Evolutionary conservation across 352 stramenopile species (phyloP), one percentile per base, ranked within the genome.

Genomic region (Halophytophthora polymorphica): DNA sequence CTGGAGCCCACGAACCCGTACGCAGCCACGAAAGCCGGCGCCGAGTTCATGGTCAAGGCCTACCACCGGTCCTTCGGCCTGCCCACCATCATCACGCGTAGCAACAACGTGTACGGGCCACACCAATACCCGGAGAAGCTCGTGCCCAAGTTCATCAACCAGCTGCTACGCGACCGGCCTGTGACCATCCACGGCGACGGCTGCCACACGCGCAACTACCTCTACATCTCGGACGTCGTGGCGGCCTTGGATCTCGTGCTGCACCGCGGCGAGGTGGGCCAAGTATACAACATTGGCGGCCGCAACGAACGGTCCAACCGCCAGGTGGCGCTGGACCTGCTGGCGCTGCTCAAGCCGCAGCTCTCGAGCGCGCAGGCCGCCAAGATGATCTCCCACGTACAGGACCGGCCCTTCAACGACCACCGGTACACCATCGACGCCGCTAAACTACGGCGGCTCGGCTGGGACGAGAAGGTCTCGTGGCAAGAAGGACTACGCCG

Each of bases 41-140:
- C 97, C 2, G 96, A 99, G 70, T 98, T 99, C 59, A 77, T 99
- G 23, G 96, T 98, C 53, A 98, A 98, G 71, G 85, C 77, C 25
- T 96, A 93, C 52, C 71, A 90, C 21, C 83, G 88, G 10, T 98
- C 89, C 28, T 99, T 98, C 80, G 86, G 95, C 14, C 69, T 99
- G 21, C 95, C 95, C 10, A 92, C 90, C 36, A 93, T 99, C 58
- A 99, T 99, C 65, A 99, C 96, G 31, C 84, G 97, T 49, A 97
- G 95, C 49, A 99, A 99, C 76, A 99, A 99, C 71, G 96, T 99
- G 23, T 99, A 98, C 58, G 96, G 97, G 19, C 96, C 96, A 33
- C 94, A 98, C 63, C 97, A 99, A 71, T 99, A 98, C 63, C 97
- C 96, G 0, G 97, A 99, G 73, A 99, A 99, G 64, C 74, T 99